phyloP scores from a whole-genome alignment of 371 early-diverging fungal species.

The Conidiobolus coronatus region DNA sequence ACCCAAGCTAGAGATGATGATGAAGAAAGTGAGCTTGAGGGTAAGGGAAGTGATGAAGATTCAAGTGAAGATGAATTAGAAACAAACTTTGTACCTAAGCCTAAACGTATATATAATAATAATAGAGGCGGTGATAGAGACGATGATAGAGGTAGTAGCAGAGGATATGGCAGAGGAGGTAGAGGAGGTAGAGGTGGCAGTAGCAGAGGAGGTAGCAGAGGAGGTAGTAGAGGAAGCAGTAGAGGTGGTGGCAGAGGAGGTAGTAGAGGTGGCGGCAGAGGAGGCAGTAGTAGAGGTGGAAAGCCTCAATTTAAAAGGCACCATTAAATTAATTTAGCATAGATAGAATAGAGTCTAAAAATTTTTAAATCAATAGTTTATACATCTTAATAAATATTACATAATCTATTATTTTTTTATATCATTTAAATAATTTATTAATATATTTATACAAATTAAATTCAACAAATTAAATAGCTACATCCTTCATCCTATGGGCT shows the following conservation, averaged over 20 bases:
- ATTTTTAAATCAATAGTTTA: too few relatives aligned
- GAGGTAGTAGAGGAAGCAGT: background rate
- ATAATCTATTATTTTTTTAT: too few relatives aligned
- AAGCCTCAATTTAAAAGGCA: too few relatives aligned
- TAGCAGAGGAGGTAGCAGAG: background rate
- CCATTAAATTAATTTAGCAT: too few relatives aligned
- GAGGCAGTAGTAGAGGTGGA: too few relatives aligned
- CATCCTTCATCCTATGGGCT: conserved; percentile 10
- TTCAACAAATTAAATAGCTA: background rate
- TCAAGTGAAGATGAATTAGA: background rate
- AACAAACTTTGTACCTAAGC: background rate
- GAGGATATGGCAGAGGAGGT: background rate
- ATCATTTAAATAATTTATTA: too few relatives aligned
- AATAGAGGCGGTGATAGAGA: background rate
- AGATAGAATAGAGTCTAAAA: too few relatives aligned
- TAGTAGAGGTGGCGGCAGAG: background rate
- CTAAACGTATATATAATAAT: too few relatives aligned
- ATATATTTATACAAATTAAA: too few relatives aligned
- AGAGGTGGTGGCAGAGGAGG: background rate
- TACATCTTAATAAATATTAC: too few relatives aligned
- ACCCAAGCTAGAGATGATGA: background rate
- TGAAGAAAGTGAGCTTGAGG: conserved; percentile 8
- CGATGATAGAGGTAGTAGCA: background rate
- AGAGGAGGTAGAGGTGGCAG: background rate
- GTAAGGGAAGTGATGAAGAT: conserved; percentile 5